Evolutionary conservation across 2,329 filamentous ascomycete species (phyloP).

Genomic region (Trichocomaceae sp.): DNA sequence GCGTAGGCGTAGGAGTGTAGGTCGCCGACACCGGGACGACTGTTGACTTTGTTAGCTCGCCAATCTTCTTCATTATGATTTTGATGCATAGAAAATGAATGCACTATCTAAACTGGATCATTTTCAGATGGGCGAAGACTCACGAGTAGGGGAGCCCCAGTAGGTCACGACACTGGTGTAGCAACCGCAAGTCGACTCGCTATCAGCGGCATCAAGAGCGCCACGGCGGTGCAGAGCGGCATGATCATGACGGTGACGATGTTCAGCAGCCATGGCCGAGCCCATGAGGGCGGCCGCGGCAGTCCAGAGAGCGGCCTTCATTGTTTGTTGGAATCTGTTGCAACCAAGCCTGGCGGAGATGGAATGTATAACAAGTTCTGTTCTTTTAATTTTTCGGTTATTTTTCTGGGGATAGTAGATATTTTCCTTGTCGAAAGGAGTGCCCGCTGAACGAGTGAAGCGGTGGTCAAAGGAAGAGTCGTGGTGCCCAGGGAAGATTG

Average conservation of each 20-base stretch:
- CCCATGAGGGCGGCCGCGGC: slow-evolving; percentile 49
- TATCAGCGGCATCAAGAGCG: slow-evolving; percentile 13
- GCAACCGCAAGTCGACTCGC: slow-evolving; percentile 55
- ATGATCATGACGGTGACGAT: slow-evolving; percentile 32
- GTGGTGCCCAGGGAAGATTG: slow-evolving; percentile 9
- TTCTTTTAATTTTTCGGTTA: background rate
- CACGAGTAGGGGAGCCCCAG: slow-evolving; percentile 61
- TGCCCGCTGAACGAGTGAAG: slow-evolving; percentile 68
- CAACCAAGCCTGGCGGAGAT: slow-evolving; percentile 16
- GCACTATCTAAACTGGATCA: background rate
- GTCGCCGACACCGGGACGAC: slow-evolving; percentile 7
- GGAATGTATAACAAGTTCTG: background rate
- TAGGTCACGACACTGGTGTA: slow-evolving; percentile 67
- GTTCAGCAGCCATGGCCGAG: slow-evolving; percentile 51
- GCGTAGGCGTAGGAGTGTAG: background rate
- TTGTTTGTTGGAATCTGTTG: slow-evolving; percentile 39
- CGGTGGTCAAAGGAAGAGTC: slow-evolving; percentile 21
- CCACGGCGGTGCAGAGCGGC: slow-evolving; percentile 54
- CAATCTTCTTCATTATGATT: background rate
- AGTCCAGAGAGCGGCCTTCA: slow-evolving; percentile 68
- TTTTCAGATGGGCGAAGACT: slow-evolving; percentile 20
- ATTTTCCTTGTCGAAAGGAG: slow-evolving; percentile 44
- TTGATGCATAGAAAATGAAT: background rate
- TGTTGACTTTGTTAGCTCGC: slow-evolving; percentile 3
- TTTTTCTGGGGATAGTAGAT: background rate